Conservation (phyloP, 2,329 filamentous ascomycete genomes). For the Cercospora sp. region DNA sequence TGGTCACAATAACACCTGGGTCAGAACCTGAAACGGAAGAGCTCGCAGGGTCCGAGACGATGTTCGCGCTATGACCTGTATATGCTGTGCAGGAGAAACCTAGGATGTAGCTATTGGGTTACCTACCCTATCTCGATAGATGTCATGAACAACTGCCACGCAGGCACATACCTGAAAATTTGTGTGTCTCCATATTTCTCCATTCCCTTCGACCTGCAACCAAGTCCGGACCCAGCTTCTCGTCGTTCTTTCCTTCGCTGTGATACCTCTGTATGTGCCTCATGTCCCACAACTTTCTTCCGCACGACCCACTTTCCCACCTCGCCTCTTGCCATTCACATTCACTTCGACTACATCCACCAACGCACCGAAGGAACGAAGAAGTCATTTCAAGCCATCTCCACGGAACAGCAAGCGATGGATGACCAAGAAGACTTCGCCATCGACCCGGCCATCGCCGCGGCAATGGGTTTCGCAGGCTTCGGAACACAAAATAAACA, state of each 20-base stretch:
- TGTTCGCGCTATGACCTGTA: neutral
- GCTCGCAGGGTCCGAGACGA: neutral
- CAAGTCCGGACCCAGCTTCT: too few relatives aligned
- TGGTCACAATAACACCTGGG: conserved; percentile 1
- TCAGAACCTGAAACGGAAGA: neutral
- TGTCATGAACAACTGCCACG: neutral
- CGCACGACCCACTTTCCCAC: neutral
- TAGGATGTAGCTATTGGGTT: neutral
- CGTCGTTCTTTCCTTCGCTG: neutral
- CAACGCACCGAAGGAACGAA: neutral
- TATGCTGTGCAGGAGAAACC: neutral
- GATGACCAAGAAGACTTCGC: conserved; percentile 40
- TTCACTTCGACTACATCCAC: conserved; percentile 7
- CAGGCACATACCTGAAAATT: neutral
- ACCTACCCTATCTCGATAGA: neutral
- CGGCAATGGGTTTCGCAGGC: conserved; percentile 71
- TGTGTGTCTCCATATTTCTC: too few relatives aligned
- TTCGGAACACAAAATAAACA: conserved; percentile 68
- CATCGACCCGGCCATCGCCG: conserved; percentile 60
- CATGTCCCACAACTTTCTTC: neutral
- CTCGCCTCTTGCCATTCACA: neutral
- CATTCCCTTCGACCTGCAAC: too few relatives aligned
- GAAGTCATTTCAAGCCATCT: neutral
- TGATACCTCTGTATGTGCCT: neutral
- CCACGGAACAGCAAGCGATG: conserved; percentile 12